Percentiles rank a stretch among this genome's conserved stretches.
Evolutionary conservation across 208 protist genomes (phyloP).

Genomic region (Willaertia magna): DNA sequence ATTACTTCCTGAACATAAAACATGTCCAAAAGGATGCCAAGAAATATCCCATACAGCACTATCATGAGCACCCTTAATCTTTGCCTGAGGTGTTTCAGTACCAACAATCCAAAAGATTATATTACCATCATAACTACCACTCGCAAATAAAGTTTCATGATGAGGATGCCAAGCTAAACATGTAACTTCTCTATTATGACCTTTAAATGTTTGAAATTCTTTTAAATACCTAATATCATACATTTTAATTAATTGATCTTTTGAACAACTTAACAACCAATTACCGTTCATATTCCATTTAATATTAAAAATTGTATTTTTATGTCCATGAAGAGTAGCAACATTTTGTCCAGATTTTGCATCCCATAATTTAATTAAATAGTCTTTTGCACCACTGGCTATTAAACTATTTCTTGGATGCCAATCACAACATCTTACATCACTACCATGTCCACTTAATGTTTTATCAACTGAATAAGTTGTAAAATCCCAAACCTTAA

Average conservation of each 20-base stretch:
- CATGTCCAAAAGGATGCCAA: conserved; percentile 75
- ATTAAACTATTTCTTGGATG: conserved; percentile 60
- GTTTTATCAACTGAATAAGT: background rate
- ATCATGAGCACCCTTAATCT: conserved; percentile 47
- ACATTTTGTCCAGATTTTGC: conserved; percentile 38
- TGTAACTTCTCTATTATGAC: conserved; percentile 56
- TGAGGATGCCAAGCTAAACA: conserved; percentile 59
- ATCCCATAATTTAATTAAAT: conserved; percentile 67
- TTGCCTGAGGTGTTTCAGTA: conserved; percentile 11
- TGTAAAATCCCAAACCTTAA: conserved; percentile 34
- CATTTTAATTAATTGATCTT: conserved; percentile 50
- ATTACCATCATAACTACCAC: conserved; percentile 49
- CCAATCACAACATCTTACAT: conserved; percentile 62
- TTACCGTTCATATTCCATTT: conserved; percentile 59
- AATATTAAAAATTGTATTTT: conserved; percentile 41
- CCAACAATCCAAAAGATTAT: conserved; percentile 61
- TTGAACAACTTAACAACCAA: conserved; percentile 46
- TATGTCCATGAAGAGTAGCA: conserved; percentile 48
- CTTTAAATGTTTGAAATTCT: conserved; percentile 52
- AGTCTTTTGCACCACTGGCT: conserved; percentile 54
- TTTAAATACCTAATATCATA: conserved; percentile 59
- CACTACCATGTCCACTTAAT: conserved; percentile 55
- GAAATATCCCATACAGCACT: conserved; percentile 45
- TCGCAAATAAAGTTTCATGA: conserved; percentile 56
- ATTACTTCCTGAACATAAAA: conserved; percentile 29